A percentile compares a stretch with the other conserved stretches of the same genome.
phyloP scores from a whole-genome alignment of 768 basidiomycete species.

The Candolleomyces eurysporus region DNA sequence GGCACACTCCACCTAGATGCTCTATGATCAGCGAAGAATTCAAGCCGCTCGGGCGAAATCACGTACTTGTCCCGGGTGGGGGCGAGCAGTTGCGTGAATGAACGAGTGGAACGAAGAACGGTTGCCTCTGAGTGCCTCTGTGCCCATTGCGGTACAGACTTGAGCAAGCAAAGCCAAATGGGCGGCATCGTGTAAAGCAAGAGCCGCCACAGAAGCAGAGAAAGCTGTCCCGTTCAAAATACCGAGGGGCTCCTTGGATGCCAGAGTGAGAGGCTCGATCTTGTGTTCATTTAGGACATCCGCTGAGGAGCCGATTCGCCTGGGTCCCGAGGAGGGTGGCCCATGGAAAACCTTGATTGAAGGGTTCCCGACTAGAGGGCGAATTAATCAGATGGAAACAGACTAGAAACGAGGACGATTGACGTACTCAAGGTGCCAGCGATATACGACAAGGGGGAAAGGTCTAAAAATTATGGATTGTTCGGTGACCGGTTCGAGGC shows the following conservation, averaged over 20 bases:
- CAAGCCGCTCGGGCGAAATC: neutral
- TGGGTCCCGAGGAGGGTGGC: slow-evolving; percentile 44
- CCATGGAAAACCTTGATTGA: slow-evolving; percentile 66
- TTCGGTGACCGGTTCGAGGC: neutral
- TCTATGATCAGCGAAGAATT: neutral
- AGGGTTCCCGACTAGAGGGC: slow-evolving; percentile 45
- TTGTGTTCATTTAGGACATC: slow-evolving; percentile 51
- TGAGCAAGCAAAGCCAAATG: slow-evolving; percentile 62
- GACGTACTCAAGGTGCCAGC: slow-evolving; percentile 60
- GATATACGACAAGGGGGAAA: slow-evolving; percentile 57
- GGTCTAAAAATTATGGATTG: slow-evolving; percentile 26
- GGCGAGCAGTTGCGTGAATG: slow-evolving; percentile 71
- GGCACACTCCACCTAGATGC: slow-evolving; percentile 57
- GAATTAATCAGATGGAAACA: neutral
- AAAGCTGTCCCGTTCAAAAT: slow-evolving; percentile 77
- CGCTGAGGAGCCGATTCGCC: slow-evolving; percentile 49
- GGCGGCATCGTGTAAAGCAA: slow-evolving; percentile 69
- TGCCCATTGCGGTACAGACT: slow-evolving; percentile 76
- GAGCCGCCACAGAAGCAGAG: slow-evolving; percentile 68
- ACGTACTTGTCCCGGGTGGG: slow-evolving; percentile 73
- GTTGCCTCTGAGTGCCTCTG: slow-evolving; percentile 70
- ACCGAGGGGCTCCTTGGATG: slow-evolving; percentile 67
- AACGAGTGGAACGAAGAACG: slow-evolving; percentile 66
- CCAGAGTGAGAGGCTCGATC: slow-evolving; percentile 57
- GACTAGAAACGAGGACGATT: neutral